These are phyloP conservation scores for Pseudogymnoascus sp. DNA, from an alignment of 2,329 filamentous ascomycete genomes.

Conservation along the genomic window DNA sequence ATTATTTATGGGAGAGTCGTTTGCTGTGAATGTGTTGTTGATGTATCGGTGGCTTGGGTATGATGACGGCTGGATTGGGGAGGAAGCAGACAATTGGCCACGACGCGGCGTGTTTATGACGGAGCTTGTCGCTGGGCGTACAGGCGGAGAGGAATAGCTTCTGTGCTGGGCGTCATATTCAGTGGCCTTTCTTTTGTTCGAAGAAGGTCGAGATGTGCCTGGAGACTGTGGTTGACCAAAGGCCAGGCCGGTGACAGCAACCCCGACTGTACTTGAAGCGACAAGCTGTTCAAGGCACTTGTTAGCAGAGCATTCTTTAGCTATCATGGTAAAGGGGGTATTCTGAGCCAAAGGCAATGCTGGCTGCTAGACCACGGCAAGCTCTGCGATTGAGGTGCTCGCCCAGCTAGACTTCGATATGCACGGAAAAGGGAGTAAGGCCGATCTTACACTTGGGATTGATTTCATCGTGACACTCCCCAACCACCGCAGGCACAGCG, in stretches of 20 bases:
- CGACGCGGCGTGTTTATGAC: slow-evolving; percentile 19
- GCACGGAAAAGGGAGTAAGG: slow-evolving; percentile 7
- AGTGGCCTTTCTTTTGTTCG: slow-evolving; percentile 24
- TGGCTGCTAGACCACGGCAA: not conserved
- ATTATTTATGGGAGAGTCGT: slow-evolving; percentile 19
- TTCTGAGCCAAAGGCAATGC: not conserved
- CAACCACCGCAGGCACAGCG: slow-evolving; percentile 8
- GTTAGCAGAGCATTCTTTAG: not conserved
- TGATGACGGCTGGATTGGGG: slow-evolving; percentile 8
- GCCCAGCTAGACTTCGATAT: not conserved
- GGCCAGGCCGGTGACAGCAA: slow-evolving; percentile 27
- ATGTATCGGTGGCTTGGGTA: slow-evolving; percentile 16
- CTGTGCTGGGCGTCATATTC: slow-evolving; percentile 19
- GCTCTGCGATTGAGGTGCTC: not conserved
- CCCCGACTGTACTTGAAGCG: slow-evolving; percentile 29
- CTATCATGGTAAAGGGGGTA: not conserved
- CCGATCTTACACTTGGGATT: slow-evolving; percentile 13
- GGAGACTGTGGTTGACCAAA: slow-evolving; percentile 25
- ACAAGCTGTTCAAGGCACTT: slow-evolving; percentile 23
- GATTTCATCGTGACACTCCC: slow-evolving; percentile 13
- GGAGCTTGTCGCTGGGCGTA: slow-evolving; percentile 25
- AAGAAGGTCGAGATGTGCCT: slow-evolving; percentile 19
- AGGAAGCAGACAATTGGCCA: slow-evolving; percentile 3
- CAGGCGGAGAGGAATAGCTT: slow-evolving; percentile 18
- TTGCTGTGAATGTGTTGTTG: slow-evolving; percentile 13